Evolutionary conservation across 306 rosid species (phyloP), one percentile per base, ranked within the genome.

Genomic region (Trifolium fragiferum): DNA sequence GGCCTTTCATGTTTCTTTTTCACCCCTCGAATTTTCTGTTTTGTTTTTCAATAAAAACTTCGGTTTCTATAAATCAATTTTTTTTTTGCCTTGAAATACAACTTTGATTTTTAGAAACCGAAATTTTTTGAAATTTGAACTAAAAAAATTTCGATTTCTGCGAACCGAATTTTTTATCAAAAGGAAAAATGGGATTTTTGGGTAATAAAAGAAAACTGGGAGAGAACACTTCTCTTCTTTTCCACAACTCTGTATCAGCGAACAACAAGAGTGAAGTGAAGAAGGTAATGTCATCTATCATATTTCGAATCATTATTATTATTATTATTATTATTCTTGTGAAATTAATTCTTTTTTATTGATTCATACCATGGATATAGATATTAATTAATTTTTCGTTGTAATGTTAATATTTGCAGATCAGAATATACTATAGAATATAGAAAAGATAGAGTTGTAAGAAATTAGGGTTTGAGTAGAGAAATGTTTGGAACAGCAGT

Each of bases 401-500:
- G 18, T 13, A 13, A n/a, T 32, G 7, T 32, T 51, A 68, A 49
- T 57, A 13, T 30, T 68, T 58, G 54, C 63, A 59, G 64, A 7
- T 13, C 1, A 37, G 6, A 64, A 20, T 5, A 10, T 16, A 20
- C 3, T 40, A 12, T 37, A 37, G 10, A 37, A 35, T 35, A 35
- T n/a, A n/a, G n/a, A n/a, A n/a, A 41, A 44, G 68, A 21, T 10
- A 47, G 33, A 60, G 13, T 14, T 15, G 14, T 20, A 9, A 71
- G 37, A 38, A 71, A 71, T 71, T 71, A 54, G 66, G 76, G 76
- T 40, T 54, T 33, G n/a, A 13, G 62, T 11, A 6, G 21, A 41
- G 35, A 37, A 70, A 89, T 90, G 91, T 90, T 93, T 70, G 87
- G 85, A 73, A 89, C 90, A 6, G 84, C 86, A 27, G 55, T 89